A percentile compares a stretch with the other conserved stretches of the same genome.
Conservation (phyloP, 768 basidiomycete genomes). For the Ramaria rubella region DNA sequence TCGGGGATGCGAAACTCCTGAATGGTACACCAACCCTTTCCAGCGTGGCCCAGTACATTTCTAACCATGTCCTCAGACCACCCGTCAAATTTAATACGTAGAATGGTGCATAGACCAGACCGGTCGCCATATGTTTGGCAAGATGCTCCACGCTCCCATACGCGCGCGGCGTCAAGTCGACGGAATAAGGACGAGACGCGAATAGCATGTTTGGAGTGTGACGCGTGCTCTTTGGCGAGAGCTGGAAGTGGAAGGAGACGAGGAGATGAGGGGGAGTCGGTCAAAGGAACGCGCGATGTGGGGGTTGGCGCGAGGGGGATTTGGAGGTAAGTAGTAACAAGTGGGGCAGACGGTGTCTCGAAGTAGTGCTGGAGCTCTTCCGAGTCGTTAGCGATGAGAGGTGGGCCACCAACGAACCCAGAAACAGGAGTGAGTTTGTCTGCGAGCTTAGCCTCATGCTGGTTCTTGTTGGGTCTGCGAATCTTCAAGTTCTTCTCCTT, state of each 20-base stretch:
- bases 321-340: slow-evolving; percentile 59
- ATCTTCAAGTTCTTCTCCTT: slow-evolving; percentile 31
- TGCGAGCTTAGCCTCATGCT: slow-evolving; percentile 13
- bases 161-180: slow-evolving; percentile 59
- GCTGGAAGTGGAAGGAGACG: slow-evolving; percentile 49
- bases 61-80: slow-evolving; percentile 66
- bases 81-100: slow-evolving; percentile 66
- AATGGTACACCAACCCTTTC: slow-evolving; percentile 68
- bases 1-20: slow-evolving; percentile 43
- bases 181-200: slow-evolving; percentile 65
- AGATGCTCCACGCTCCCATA: slow-evolving; percentile 57
- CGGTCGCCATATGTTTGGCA: slow-evolving; percentile 55
- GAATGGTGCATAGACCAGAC: slow-evolving; percentile 55
- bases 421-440: neutral
- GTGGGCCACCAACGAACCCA: slow-evolving; percentile 8
- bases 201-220: slow-evolving; percentile 49
- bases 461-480: slow-evolving; percentile 16
- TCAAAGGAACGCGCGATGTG: slow-evolving; percentile 54
- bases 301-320: slow-evolving; percentile 76
- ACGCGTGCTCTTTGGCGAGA: slow-evolving; percentile 45
- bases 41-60: slow-evolving; percentile 61
- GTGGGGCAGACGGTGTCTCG: slow-evolving; percentile 27
- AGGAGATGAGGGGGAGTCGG: slow-evolving; percentile 22
- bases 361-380: slow-evolving; percentile 56
- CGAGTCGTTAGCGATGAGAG: slow-evolving; percentile 22